Percentiles rank a stretch among this genome's conserved stretches.
These are phyloP conservation scores for Capsella bursapastoris DNA, from an alignment of 345 rosid genomes.

Conservation along the genomic window DNA sequence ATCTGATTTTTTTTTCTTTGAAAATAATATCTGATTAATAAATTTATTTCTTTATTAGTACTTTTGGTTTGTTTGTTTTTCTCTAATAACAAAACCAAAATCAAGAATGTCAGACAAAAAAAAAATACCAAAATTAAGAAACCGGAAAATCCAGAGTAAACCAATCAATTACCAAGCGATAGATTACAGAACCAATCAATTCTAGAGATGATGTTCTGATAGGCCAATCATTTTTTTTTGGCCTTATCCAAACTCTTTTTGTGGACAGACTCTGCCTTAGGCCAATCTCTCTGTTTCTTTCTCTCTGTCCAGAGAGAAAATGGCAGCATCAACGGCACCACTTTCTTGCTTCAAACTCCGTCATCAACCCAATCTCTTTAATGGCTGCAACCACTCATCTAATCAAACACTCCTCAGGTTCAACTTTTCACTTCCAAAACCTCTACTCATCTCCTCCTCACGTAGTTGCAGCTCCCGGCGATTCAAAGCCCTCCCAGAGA, in stretches of 20 bases:
- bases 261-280: constrained; percentile 25
- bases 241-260: constrained; percentile 40
- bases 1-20: too few relatives aligned
- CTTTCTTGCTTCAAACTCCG: constrained; percentile 35
- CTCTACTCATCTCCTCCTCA: constrained; percentile 28
- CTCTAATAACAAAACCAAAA: not conserved
- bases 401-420: constrained; percentile 18
- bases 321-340: constrained; percentile 38
- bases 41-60: too few relatives aligned
- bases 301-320: constrained; percentile 30
- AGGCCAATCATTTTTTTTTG: constrained; percentile 38
- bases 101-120: too few relatives aligned
- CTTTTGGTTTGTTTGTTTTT: too few relatives aligned
- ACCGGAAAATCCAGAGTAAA: not conserved
- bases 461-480: not conserved
- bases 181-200: constrained; percentile 4
- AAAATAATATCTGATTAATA: not conserved
- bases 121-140: too few relatives aligned
- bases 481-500: constrained; percentile 23
- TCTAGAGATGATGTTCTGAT: constrained; percentile 1
- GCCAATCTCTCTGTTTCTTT: constrained; percentile 27
- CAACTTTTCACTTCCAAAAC: constrained; percentile 26
- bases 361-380: constrained; percentile 29
- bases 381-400: constrained; percentile 2
- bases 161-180: not conserved